phyloP scores from a whole-genome alignment of 2,329 filamentous ascomycete genomes.

The Penicillium sp. region DNA sequence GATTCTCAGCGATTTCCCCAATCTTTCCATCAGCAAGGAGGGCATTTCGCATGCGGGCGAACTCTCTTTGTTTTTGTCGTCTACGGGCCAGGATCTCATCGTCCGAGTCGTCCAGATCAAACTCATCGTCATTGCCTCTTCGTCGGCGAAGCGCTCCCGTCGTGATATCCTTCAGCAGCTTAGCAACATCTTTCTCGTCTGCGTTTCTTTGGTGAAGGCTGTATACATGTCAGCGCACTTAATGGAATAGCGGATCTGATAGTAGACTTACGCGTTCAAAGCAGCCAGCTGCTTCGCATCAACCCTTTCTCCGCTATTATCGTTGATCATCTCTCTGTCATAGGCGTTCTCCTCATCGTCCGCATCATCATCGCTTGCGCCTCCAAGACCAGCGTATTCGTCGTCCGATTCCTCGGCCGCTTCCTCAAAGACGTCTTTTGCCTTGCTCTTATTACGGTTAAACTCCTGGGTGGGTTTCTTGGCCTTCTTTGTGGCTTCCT shows the following conservation, averaged over 20 bases:
- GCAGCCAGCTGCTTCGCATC: slow-evolving; percentile 84
- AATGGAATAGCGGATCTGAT: slow-evolving; percentile 11
- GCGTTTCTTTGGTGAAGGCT: slow-evolving; percentile 78
- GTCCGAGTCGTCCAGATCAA: slow-evolving; percentile 88
- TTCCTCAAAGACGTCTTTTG: slow-evolving; percentile 85
- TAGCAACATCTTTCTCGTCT: slow-evolving; percentile 87
- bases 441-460: slow-evolving; percentile 84
- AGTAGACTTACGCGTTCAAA: slow-evolving; percentile 77
- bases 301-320: slow-evolving; percentile 74
- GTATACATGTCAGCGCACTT: slow-evolving; percentile 28
- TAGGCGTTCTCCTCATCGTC: slow-evolving; percentile 76
- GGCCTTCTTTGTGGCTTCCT: slow-evolving; percentile 63
- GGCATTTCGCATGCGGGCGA: slow-evolving; percentile 88
- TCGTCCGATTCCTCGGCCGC: slow-evolving; percentile 98
- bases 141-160: slow-evolving; percentile 86
- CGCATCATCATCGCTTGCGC: slow-evolving; percentile 83
- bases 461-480: slow-evolving; percentile 64
- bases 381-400: slow-evolving; percentile 93
- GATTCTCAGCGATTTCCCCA: slow-evolving; percentile 86
- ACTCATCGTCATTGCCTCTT: slow-evolving; percentile 71
- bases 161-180: slow-evolving; percentile 90
- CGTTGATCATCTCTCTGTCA: slow-evolving; percentile 88
- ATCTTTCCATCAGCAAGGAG: slow-evolving; percentile 87
- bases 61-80: slow-evolving; percentile 83
- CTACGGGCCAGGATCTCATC: slow-evolving; percentile 76